Evolutionary conservation across 2,329 filamentous ascomycete genomes (phyloP).

Genomic region (Colletotrichum sojae): DNA sequence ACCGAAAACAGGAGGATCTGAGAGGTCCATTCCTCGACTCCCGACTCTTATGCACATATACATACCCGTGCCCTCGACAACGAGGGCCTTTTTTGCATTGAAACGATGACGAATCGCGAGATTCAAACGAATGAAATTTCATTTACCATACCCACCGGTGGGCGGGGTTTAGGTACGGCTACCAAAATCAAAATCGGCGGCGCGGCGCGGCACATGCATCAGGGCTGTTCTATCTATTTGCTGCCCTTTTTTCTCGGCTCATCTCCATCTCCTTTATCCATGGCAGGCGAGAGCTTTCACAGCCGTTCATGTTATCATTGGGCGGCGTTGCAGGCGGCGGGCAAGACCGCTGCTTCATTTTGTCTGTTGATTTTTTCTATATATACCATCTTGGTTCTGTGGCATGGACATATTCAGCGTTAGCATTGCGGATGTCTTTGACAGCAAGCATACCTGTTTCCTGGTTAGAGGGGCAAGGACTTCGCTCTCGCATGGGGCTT

Average conservation of each 20-base stretch:
- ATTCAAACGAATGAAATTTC: constrained; percentile 30
- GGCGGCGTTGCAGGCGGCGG: constrained; percentile 31
- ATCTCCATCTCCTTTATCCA: constrained; percentile 2
- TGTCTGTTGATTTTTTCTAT: background rate
- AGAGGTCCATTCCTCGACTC: constrained; percentile 13
- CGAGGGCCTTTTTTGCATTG: constrained; percentile 32
- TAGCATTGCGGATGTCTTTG: constrained; percentile 9
- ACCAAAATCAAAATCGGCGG: constrained; percentile 36
- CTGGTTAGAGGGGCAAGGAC: background rate
- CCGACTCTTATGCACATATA: constrained; percentile 32
- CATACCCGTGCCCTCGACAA: constrained; percentile 11
- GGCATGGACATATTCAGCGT: constrained; percentile 14
- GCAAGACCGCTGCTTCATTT: constrained; percentile 2
- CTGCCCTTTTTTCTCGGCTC: background rate
- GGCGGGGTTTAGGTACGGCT: constrained; percentile 18
- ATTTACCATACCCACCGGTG: constrained; percentile 20
- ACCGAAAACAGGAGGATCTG: constrained; percentile 64
- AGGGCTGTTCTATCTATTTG: background rate
- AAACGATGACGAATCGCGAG: constrained; percentile 37
- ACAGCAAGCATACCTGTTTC: constrained; percentile 5
- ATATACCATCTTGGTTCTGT: background rate
- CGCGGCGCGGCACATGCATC: constrained; percentile 34
- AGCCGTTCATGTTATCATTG: constrained; percentile 35
- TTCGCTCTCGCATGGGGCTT: background rate
- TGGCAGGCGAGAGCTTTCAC: constrained; percentile 19